Conservation (phyloP, 2,329 filamentous ascomycete species). For the Aspergillus felis region DNA sequence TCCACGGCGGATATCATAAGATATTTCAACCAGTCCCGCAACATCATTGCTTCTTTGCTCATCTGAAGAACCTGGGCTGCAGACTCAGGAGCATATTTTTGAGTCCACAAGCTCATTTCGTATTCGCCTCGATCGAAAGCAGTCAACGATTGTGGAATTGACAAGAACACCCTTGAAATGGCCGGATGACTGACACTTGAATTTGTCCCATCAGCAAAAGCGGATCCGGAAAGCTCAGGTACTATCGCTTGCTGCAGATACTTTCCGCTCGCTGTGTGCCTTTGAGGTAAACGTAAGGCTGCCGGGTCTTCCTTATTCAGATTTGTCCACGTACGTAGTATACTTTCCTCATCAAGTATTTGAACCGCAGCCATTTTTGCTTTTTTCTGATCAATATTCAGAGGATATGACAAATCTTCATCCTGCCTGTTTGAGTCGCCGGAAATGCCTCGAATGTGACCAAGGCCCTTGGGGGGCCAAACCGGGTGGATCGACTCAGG, state of each 20-base stretch:
- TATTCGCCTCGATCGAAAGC: slow-evolving; percentile 77
- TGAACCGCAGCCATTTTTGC: slow-evolving; percentile 31
- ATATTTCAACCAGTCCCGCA: slow-evolving; percentile 77
- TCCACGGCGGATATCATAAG: slow-evolving; percentile 75
- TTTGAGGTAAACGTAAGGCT: slow-evolving; percentile 26
- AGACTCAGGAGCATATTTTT: slow-evolving; percentile 75
- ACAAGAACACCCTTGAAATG: slow-evolving; percentile 56
- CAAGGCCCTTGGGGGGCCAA: slow-evolving; percentile 37
- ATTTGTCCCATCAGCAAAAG: slow-evolving; percentile 1
- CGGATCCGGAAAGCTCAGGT: slow-evolving; percentile 25
- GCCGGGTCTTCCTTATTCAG: background rate
- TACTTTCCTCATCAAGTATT: slow-evolving; percentile 33
- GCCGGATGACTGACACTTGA: slow-evolving; percentile 49
- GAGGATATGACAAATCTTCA: background rate
- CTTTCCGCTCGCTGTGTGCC: slow-evolving; percentile 27
- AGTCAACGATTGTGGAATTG: slow-evolving; percentile 61
- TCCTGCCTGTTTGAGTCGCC: background rate
- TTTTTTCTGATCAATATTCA: slow-evolving; percentile 31
- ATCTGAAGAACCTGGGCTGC: slow-evolving; percentile 72
- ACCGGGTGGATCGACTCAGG: slow-evolving; percentile 32
- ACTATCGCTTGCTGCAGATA: slow-evolving; percentile 26
- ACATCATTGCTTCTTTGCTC: slow-evolving; percentile 63
- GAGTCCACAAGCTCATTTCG: slow-evolving; percentile 69
- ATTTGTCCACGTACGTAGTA: slow-evolving; percentile 19
- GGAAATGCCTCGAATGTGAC: slow-evolving; percentile 49